A percentile compares a stretch with the other conserved stretches of the same genome.
These are phyloP conservation scores for Aspergillus neotritici DNA, from an alignment of 2,329 filamentous ascomycete species.

Conservation along the genomic window DNA sequence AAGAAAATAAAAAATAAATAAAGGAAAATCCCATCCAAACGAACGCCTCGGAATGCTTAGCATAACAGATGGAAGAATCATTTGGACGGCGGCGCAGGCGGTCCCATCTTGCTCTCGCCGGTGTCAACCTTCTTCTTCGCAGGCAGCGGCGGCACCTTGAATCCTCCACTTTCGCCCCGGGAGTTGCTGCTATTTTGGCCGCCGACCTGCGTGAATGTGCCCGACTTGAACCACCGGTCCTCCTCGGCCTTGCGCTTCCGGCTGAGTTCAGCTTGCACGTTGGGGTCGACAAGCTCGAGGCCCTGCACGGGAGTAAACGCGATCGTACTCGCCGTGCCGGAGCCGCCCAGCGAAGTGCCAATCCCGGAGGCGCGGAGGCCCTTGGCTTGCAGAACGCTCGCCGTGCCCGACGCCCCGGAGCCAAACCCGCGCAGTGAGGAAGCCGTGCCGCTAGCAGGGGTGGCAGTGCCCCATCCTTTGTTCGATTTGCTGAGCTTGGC, in stretches of 20 bases:
- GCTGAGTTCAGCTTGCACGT: slow-evolving; percentile 77
- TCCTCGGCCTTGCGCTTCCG: slow-evolving; percentile 91
- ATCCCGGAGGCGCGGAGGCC: slow-evolving; percentile 79
- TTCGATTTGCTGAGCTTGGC: slow-evolving; percentile 93
- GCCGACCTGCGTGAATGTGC: slow-evolving; percentile 88
- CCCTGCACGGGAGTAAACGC: slow-evolving; percentile 94
- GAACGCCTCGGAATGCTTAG: slow-evolving; percentile 2
- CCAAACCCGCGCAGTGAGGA: slow-evolving; percentile 78
- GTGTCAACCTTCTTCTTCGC: slow-evolving; percentile 67
- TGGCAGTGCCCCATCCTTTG: slow-evolving; percentile 79
- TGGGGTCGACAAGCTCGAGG: slow-evolving; percentile 90
- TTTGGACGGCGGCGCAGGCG: slow-evolving; percentile 32
- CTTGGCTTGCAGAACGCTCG: slow-evolving; percentile 67
- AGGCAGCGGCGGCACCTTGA: slow-evolving; percentile 77
- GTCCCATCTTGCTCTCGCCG: slow-evolving; percentile 52
- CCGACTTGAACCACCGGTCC: slow-evolving; percentile 93
- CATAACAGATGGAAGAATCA: slow-evolving; percentile 11
- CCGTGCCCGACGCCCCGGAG: slow-evolving; percentile 55
- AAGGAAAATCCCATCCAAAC: slow-evolving; percentile 2
- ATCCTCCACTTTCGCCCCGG: slow-evolving; percentile 54
- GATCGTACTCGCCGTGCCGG: slow-evolving; percentile 76
- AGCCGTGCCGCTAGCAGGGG: slow-evolving; percentile 57
- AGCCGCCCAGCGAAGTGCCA: slow-evolving; percentile 61
- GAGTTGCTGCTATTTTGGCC: slow-evolving; percentile 19
- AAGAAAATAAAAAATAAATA: slow-evolving; percentile 13